Evolutionary conservation across 306 rosid genomes (phyloP), one percentile per base, ranked within the genome.

Genomic region (Astragalus glycyphyllos): DNA sequence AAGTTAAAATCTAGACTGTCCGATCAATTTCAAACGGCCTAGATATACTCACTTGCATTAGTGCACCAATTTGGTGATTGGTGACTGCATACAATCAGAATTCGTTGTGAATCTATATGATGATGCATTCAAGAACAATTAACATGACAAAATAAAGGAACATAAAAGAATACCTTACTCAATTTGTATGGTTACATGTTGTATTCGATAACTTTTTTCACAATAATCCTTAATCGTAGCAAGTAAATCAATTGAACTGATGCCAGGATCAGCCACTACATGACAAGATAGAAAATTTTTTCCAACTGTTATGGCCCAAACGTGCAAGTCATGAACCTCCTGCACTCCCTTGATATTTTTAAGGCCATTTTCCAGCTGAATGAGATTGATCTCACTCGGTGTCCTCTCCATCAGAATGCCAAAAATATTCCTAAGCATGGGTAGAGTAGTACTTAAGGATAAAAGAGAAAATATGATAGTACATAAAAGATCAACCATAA

Each of bases 261-360:
- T 85, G 6, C 77, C 81, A 68, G 86, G 72, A 17, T 94, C 97
- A 2, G 86, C 87, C 7, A 76, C 69, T 15, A 85, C 86, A 74
- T 95, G 99, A 77, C 96, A 91, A 26, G 92, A 87, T 37, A 95
- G 58, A 61, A 91, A 92, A 40, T 17, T 55, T 82, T 91, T 91
- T 13, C 99, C 97, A 9, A 72, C 82, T 0, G 97, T 95, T 23
- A 91, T 80, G 11, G 92, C 86, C 99, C 99, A 91, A 63, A 95
- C 81, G 38, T 95, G 97, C 20, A 95, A 73, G 80, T 95, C 97
- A 56, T 84, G 90, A 74, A 89, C 73, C 20, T 78, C 86, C 60
- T 54, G 80, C 50, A 95, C 97, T 49, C 97, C 99, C 68, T 84
- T 78, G 23, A 95, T 86, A 64, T 78, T 58, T 82, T 72, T 87